Evolutionary conservation across 345 rosid genomes (phyloP).

Genomic region (Salix brachista): DNA sequence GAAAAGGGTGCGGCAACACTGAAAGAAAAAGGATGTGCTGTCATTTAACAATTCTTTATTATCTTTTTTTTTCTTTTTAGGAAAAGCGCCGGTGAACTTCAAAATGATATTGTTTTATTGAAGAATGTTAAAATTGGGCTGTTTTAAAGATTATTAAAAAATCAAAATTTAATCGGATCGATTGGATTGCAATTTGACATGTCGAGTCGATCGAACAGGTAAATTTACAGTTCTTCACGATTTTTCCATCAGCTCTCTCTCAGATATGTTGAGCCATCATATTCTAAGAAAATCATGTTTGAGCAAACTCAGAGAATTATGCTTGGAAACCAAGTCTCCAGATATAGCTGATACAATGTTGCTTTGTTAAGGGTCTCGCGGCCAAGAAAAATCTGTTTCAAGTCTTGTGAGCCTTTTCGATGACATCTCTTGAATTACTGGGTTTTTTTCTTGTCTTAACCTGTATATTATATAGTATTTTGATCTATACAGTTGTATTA

Average conservation of each 20-base stretch:
- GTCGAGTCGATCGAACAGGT: too few relatives aligned
- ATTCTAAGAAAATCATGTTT: constrained; percentile 25
- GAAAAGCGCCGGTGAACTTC: neutral
- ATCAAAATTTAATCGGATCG: too few relatives aligned
- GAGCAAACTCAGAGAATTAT: constrained; percentile 22
- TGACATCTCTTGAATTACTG: too few relatives aligned
- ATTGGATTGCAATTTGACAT: too few relatives aligned
- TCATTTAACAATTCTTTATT: neutral
- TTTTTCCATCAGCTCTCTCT: neutral
- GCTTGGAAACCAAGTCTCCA: constrained; percentile 18
- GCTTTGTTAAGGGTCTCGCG: neutral
- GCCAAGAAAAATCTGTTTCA: neutral
- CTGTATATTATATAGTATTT: neutral
- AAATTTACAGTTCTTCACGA: neutral
- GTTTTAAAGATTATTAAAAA: too few relatives aligned
- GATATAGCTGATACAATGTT: neutral
- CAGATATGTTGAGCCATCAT: constrained; percentile 34
- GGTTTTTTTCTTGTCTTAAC: too few relatives aligned
- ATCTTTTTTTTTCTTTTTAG: too few relatives aligned
- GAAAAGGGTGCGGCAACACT: neutral
- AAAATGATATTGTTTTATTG: too few relatives aligned
- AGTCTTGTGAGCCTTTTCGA: neutral
- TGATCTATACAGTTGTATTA: too few relatives aligned
- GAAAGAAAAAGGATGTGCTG: neutral
- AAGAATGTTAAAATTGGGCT: too few relatives aligned